Evolutionary conservation across 2,329 filamentous ascomycete genomes (phyloP).

Genomic region (Aureobasidium sp.): DNA sequence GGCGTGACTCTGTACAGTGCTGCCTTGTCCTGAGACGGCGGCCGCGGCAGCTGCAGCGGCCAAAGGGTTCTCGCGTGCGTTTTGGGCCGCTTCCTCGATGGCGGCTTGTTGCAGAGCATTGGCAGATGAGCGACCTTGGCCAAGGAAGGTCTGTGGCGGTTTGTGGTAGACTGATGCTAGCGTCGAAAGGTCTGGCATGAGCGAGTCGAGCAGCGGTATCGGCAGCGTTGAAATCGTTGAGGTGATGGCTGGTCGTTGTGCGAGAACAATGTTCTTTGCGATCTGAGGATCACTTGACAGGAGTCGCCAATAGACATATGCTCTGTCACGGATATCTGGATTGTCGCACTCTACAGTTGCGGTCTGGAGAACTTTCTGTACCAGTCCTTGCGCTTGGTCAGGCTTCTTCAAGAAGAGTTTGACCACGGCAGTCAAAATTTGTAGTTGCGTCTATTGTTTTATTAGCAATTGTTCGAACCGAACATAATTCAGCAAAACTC

Average conservation of each 20-base stretch:
- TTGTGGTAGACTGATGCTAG: slow-evolving; percentile 98
- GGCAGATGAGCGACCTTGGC: slow-evolving; percentile 86
- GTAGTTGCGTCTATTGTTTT: slow-evolving; percentile 71
- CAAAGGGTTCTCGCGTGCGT: slow-evolving; percentile 88
- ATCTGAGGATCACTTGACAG: slow-evolving; percentile 86
- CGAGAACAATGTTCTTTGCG: slow-evolving; percentile 88
- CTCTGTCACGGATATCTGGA: slow-evolving; percentile 91
- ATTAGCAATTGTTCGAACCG: slow-evolving; percentile 26
- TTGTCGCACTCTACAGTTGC: slow-evolving; percentile 96
- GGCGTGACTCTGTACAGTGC: slow-evolving; percentile 63
- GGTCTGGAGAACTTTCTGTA: slow-evolving; percentile 88
- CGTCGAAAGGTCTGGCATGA: slow-evolving; percentile 88
- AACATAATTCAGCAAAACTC: slow-evolving; percentile 26
- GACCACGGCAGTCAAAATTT: slow-evolving; percentile 93
- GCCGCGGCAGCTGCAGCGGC: slow-evolving; percentile 73
- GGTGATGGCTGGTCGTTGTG: slow-evolving; percentile 87
- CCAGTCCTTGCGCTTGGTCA: slow-evolving; percentile 79
- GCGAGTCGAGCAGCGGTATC: slow-evolving; percentile 72
- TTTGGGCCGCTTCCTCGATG: slow-evolving; percentile 90
- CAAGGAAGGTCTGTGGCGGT: slow-evolving; percentile 94
- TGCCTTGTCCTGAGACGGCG: slow-evolving; percentile 44
- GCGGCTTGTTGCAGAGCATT: slow-evolving; percentile 92
- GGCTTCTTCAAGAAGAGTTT: slow-evolving; percentile 98
- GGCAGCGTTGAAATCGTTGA: slow-evolving; percentile 91
- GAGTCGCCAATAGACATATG: slow-evolving; percentile 97